Conservation (phyloP, 2,329 filamentous ascomycete genomes). For the Pseudophaeomoniella oleicola region DNA sequence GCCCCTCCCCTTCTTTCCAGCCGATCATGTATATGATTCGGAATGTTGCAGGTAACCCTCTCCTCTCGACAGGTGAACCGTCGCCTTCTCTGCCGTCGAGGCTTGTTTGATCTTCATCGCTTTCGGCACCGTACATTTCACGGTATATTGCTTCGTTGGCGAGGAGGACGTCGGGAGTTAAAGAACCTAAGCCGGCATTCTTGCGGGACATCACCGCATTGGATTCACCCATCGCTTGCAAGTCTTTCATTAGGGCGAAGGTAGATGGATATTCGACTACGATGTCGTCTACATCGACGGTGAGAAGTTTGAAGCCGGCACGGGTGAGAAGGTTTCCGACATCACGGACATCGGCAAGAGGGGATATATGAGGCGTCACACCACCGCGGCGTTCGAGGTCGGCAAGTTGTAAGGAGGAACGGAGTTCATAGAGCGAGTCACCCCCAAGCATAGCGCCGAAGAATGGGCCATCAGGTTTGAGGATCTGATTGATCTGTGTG, state of each 20-base stretch:
- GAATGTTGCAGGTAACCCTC: constrained; percentile 71
- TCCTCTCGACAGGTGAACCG: constrained; percentile 18
- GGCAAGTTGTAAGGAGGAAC: constrained; percentile 82
- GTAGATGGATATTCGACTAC: constrained; percentile 85
- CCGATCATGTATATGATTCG: constrained; percentile 97
- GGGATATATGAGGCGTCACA: constrained; percentile 78
- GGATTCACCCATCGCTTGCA: constrained; percentile 91
- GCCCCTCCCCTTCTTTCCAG: constrained; percentile 74
- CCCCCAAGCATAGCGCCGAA: constrained; percentile 94
- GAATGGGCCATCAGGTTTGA: constrained; percentile 85
- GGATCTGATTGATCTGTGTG: constrained; percentile 66
- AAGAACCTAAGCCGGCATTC: constrained; percentile 50
- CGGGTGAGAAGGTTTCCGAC: constrained; percentile 74
- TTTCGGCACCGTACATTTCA: constrained; percentile 54
- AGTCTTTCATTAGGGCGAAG: constrained; percentile 81
- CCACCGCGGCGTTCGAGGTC: constrained; percentile 85
- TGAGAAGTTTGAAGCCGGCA: constrained; percentile 88
- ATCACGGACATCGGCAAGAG: constrained; percentile 81
- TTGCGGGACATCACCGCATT: constrained; percentile 60
- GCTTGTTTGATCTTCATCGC: neutral
- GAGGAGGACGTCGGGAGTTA: constrained; percentile 69
- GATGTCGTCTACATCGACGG: constrained; percentile 94
- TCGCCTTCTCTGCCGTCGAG: constrained; percentile 47
- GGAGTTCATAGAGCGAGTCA: constrained; percentile 83
- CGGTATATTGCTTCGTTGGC: constrained; percentile 82